Evolutionary conservation across 1,284 basidiomycete species (phyloP), one percentile per base, ranked within the genome.

Genomic region (Schizophyllum amplum): DNA sequence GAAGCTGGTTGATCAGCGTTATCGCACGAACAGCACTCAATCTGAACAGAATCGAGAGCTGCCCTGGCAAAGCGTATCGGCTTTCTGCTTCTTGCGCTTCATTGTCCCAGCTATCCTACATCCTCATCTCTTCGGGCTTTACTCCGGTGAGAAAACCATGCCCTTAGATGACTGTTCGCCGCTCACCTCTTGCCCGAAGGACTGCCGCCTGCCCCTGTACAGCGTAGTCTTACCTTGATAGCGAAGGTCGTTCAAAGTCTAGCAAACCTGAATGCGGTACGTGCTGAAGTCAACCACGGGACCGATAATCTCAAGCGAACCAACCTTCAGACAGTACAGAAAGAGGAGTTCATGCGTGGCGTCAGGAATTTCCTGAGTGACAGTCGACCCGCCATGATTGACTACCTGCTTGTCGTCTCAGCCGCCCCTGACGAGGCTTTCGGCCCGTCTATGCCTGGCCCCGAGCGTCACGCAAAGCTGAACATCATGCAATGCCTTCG

Each of bases 81-180:
- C 90, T 0, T 93, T 93, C 68, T 83, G 87, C 65, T 93, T 93
- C 68, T 75, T 93, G 42, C 81, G 90, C 51, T 91, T 94, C 69
- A 85, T 94, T 63, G 86, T 90, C 20, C 90, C 89, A 48, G 87
- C 86, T 23, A 86, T 92, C 56, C 74, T 92, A 21, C 79, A 88
- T 67, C 89, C 89, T 5, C 88, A 92, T 69, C 68, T 89, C 5
- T 90, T 88, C 64, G 86, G 87, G 15, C 72, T 91, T 42, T 83
- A 78, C 61, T 79, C 84, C 68, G 89, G 88, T 88, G 68, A 26
- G 73, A 66, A 15, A n/a, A n/a, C 51, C 50, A 20, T 25, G 17
- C 20, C 46, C 20, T 42, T 27, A 4, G 46, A 47, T 21, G 11
- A 26, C 52, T 23, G 57, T 55, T 54, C 52, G 52, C 54, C 60